Base-by-base conservation (phyloP, 345 rosid genomes). In the Xanthoceras sorbifolium region DNA sequence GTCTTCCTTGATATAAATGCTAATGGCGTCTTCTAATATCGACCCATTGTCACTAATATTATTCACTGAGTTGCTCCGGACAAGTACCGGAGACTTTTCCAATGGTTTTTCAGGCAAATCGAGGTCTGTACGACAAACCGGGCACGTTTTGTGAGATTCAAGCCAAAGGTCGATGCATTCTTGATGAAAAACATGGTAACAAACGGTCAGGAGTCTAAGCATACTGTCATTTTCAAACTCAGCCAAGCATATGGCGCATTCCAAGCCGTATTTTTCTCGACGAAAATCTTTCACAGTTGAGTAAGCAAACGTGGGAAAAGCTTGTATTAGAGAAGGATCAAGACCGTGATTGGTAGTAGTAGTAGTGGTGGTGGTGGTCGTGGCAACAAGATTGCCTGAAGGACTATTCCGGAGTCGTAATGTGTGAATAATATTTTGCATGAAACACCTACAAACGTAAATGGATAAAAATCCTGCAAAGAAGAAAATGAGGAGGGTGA, bases 81-180 rank as follows among this genome's bases (percentile, higher is more conserved):
- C 67, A 44, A 55, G 23, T 0, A 12, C 20, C 0, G 84, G 93
- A 20, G 79, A 77, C 64, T 82, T 87, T 23, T 82, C 85, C 20
- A 80, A 38, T 9, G 82, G 20, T 68, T 76, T 82, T 20, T 31
- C 78, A 31, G 90, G 86, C 72, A 88, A 79, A 59, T 93, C 94
- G 36, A 94, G 92, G 59, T 89, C 87, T 2, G 83, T 76, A 0
- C 97, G 97, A 76, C 98, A 94, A 79, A 94, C 94, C 0, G 98
- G 98, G 38, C 98, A 94, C 6, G 97, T 90, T 74, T 84, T 86
- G 60, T 91, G 92, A 3, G 90, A 84, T 20, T 82, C 81, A 20
- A 92, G 90, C 98, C 98, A 94, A 4, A 90, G 90, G 79, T 94
- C 98, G 18, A 94, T 88, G 68, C 98, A 94, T 73, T 90, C 97